Evolutionary conservation across 345 rosid genomes (phyloP).

Genomic region (Eucalyptus erythrocorys): DNA sequence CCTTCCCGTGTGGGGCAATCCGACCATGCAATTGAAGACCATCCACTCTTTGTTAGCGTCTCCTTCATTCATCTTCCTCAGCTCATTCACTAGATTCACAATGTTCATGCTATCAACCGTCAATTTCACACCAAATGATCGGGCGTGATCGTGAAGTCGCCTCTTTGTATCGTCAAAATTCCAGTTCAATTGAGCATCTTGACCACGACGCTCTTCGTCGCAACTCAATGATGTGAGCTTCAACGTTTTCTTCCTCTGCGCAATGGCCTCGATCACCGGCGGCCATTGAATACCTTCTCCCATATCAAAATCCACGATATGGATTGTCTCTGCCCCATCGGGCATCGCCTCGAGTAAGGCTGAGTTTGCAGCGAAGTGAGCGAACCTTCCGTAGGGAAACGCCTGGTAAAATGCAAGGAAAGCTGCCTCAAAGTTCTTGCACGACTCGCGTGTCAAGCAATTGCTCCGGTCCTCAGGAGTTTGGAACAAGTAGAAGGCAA

Average conservation of each 20-base stretch:
- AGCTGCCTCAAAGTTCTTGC: conserved; percentile 22
- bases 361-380: conserved; percentile 41
- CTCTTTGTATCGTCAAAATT: conserved; percentile 12
- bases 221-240: conserved; percentile 19
- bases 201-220: conserved; percentile 2
- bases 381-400: conserved; percentile 36
- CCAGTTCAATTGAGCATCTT: neutral
- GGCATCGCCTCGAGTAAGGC: conserved; percentile 30
- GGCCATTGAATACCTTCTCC: conserved; percentile 50
- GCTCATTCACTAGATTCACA: conserved; percentile 12
- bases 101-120: conserved; percentile 17
- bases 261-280: conserved; percentile 21
- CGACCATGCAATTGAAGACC: conserved; percentile 34
- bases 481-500: conserved; percentile 25
- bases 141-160: conserved; percentile 13
- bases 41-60: conserved; percentile 12
- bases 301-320: conserved; percentile 36
- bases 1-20: conserved; percentile 37
- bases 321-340: conserved; percentile 9
- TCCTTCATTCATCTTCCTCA: conserved; percentile 1
- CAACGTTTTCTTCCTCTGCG: neutral
- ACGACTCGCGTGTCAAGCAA: conserved; percentile 19
- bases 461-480: conserved; percentile 1
- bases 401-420: conserved; percentile 28
- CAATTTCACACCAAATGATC: conserved; percentile 6